phyloP scores from a whole-genome alignment of 2,329 filamentous ascomycete genomes.

The Emmonsiellopsis sp. region DNA sequence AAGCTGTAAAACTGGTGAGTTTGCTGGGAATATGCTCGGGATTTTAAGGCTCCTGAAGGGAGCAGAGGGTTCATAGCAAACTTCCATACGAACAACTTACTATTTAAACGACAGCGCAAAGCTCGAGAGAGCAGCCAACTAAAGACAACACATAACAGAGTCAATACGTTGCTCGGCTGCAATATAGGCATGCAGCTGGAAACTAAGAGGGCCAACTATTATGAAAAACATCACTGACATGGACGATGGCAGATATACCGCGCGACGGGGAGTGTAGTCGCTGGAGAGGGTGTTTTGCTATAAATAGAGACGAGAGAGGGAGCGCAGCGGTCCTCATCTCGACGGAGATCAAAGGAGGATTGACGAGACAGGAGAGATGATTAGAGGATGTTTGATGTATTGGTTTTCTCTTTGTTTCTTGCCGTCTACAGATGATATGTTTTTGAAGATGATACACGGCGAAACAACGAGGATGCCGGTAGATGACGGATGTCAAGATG shows the following conservation, averaged over 20 bases:
- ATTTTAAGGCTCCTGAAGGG: too few relatives aligned
- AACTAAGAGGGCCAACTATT: not conserved
- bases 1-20: constrained; percentile 21
- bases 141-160: not conserved
- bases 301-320: not conserved
- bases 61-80: not conserved
- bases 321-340: not conserved
- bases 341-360: not conserved
- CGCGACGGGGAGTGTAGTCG: constrained; percentile 33
- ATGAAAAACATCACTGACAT: constrained; percentile 22
- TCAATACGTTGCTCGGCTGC: not conserved
- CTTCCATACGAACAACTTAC: constrained; percentile 1
- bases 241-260: constrained; percentile 33
- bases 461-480: too few relatives aligned
- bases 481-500: too few relatives aligned
- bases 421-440: too few relatives aligned
- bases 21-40: not conserved
- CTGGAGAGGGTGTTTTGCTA: constrained; percentile 32
- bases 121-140: constrained; percentile 2
- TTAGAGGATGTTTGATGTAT: not conserved
- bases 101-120: constrained; percentile 3
- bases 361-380: not conserved
- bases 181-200: not conserved
- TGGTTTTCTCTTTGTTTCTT: too few relatives aligned
- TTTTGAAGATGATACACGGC: too few relatives aligned